Percentiles rank a stretch among this genome's conserved stretches.
Conservation (phyloP, 805 yeast species). For the Scheffersomyces lignosus region DNA sequence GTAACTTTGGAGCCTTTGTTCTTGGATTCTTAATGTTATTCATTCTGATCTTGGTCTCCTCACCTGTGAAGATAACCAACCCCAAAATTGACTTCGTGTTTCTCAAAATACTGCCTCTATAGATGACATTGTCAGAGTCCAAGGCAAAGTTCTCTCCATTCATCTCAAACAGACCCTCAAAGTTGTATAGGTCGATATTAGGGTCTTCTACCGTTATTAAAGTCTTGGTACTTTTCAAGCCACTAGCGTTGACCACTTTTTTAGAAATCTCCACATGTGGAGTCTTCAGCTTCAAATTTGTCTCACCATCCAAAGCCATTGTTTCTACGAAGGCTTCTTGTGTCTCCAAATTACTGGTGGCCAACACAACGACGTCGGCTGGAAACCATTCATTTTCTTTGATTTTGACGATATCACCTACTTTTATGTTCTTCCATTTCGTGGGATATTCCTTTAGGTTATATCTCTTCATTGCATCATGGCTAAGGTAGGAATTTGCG, state of each 20-base stretch:
- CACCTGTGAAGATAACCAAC: slow-evolving; percentile 88
- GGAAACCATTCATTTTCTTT: slow-evolving; percentile 90
- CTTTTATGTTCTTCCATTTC: slow-evolving; percentile 75
- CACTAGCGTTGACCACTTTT: slow-evolving; percentile 48
- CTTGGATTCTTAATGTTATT: slow-evolving; percentile 89
- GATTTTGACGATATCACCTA: slow-evolving; percentile 82
- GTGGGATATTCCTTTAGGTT: slow-evolving; percentile 32
- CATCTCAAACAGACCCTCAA: slow-evolving; percentile 70
- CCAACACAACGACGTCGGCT: slow-evolving; percentile 77
- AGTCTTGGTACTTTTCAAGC: slow-evolving; percentile 50
- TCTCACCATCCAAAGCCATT: slow-evolving; percentile 97
- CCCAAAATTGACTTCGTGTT: slow-evolving; percentile 79
- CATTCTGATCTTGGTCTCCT: slow-evolving; percentile 93
- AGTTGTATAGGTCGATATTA: slow-evolving; percentile 84
- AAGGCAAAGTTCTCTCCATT: slow-evolving; percentile 51
- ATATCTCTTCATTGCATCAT: slow-evolving; percentile 22
- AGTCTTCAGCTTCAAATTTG: slow-evolving; percentile 74
- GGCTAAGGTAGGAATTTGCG: slow-evolving; percentile 11
- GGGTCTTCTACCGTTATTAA: slow-evolving; percentile 83
- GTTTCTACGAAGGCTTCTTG: slow-evolving; percentile 80
- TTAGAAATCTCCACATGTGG: slow-evolving; percentile 67
- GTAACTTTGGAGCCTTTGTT: slow-evolving; percentile 90
- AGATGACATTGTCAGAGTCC: slow-evolving; percentile 78
- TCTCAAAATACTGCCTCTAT: slow-evolving; percentile 86
- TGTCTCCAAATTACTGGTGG: slow-evolving; percentile 61